A percentile compares a stretch with the other conserved stretches of the same genome.
Conservation (phyloP, 2,329 filamentous ascomycete genomes). For the Aureobasidium vineae region DNA sequence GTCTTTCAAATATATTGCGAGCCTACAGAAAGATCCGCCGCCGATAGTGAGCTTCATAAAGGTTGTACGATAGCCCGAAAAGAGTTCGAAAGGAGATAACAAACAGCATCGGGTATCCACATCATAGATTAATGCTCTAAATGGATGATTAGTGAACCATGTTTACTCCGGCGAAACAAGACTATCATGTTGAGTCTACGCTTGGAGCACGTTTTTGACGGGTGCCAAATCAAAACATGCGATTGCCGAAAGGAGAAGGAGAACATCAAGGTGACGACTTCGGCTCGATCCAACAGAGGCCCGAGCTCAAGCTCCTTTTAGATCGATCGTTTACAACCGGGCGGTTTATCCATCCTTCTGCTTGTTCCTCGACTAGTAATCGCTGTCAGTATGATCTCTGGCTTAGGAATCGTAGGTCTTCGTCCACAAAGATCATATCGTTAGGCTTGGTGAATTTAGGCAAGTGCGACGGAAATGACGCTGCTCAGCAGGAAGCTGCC, state of each 20-base stretch:
- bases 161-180: background rate
- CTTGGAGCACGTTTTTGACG: background rate
- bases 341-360: background rate
- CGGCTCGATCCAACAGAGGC: background rate
- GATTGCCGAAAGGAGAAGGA: background rate
- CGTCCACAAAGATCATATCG: background rate
- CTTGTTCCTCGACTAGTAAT: background rate
- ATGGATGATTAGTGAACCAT: background rate
- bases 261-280: background rate
- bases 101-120: too few species aligned
- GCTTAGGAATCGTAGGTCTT: too few species aligned
- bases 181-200: background rate
- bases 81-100: too few species aligned
- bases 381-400: background rate
- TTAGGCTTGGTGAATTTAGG: background rate
- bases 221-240: background rate
- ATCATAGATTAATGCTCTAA: background rate
- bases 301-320: constrained; percentile 13
- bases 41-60: background rate
- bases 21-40: background rate
- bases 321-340: background rate
- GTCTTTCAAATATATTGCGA: background rate
- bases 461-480: background rate
- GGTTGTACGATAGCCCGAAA: background rate
- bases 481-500: background rate